These are phyloP conservation scores for Craterostigma plantagineum DNA, from an alignment of 257 asterid species.

Conservation along the genomic window DNA sequence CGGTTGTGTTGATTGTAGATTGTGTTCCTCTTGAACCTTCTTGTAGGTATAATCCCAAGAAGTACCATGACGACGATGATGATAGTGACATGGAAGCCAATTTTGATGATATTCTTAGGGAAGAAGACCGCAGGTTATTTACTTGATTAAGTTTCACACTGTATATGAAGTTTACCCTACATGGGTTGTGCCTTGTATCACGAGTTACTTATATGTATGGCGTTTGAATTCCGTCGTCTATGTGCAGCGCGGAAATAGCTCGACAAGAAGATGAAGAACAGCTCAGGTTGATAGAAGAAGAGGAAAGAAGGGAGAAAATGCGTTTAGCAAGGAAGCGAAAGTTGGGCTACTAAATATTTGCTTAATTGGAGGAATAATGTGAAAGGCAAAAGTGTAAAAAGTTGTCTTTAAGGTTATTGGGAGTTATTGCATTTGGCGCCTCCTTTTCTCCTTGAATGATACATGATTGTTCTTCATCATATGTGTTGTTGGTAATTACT, in stretches of 20 bases:
- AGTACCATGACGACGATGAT: constrained; percentile 38
- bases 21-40: constrained; percentile 5
- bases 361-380: too few species aligned
- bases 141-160: neutral
- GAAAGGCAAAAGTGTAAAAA: too few species aligned
- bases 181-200: too few species aligned
- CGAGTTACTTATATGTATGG: neutral
- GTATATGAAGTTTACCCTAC: too few species aligned
- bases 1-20: neutral
- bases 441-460: too few species aligned
- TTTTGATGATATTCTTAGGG: constrained; percentile 48
- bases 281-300: constrained; percentile 50
- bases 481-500: too few species aligned
- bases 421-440: too few species aligned
- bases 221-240: neutral
- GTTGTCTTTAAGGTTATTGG: too few species aligned
- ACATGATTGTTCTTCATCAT: too few species aligned
- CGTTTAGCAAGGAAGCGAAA: constrained; percentile 55
- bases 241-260: constrained; percentile 43
- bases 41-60: constrained; percentile 50
- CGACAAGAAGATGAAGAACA: constrained; percentile 64
- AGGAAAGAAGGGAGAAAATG: constrained; percentile 44
- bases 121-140: constrained; percentile 53
- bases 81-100: constrained; percentile 73
- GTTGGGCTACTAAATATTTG: too few species aligned